These are phyloP conservation scores for Saccharomycopsis javanensis DNA, from an alignment of 805 yeast species.

Conservation along the genomic window DNA sequence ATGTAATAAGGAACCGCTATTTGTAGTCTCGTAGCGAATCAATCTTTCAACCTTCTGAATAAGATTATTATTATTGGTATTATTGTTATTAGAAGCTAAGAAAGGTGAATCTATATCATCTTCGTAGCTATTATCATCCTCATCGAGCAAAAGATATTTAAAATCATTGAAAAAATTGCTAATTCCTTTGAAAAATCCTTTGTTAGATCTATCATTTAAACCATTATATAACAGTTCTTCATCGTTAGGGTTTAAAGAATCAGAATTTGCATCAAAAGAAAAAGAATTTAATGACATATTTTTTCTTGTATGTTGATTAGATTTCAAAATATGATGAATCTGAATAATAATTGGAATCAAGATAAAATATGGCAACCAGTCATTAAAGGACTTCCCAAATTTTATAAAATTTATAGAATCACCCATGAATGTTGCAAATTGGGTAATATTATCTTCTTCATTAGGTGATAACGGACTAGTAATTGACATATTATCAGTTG, in stretches of 20 bases:
- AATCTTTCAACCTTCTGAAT: neutral
- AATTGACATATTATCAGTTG: constrained; percentile 11
- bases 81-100: neutral
- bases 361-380: constrained; percentile 65
- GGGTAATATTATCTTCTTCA: constrained; percentile 9
- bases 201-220: constrained; percentile 24
- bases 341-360: constrained; percentile 59
- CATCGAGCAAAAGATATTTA: neutral
- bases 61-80: neutral
- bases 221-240: constrained; percentile 34
- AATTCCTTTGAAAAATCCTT: constrained; percentile 3
- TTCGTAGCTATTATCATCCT: neutral
- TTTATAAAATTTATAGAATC: constrained; percentile 67
- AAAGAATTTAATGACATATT: constrained; percentile 24
- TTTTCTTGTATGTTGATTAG: constrained; percentile 22
- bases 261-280: constrained; percentile 18
- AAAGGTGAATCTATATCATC: neutral
- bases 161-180: neutral
- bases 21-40: neutral
- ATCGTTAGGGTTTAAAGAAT: constrained; percentile 12
- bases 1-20: neutral
- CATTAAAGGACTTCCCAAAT: constrained; percentile 60
- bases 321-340: constrained; percentile 48
- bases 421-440: constrained; percentile 68
- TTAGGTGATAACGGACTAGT: constrained; percentile 17